Base-by-base conservation (phyloP, 106 monocot genomes). In the Ottelia alismoides region DNA sequence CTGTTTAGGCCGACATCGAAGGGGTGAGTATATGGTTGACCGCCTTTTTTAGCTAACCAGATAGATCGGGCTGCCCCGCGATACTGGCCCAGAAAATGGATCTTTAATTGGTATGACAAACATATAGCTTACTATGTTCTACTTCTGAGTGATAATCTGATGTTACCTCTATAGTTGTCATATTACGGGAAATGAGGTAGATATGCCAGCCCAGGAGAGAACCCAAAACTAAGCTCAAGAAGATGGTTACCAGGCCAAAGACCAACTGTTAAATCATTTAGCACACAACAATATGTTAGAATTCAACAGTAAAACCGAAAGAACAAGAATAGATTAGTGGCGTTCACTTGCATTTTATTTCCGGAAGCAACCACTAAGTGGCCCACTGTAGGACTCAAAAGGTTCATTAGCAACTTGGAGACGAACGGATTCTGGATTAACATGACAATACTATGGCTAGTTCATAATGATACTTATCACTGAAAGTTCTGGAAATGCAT, bases 111-210 rank as follows among this genome's bases (percentile, higher is more conserved):
- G 25, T 18, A 47, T 14, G 3, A 60, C 52, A 48, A 46, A 3
- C 49, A 55, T 17, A 18, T 32, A 16, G 27, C n/a, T 3, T 25
- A 27, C 0, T 22, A 43, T 0, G 28, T 14, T 28, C 60, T 55
- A n/a, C 52, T 48, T 10, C 46, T 31, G 12, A 20, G 3, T 5
- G 23, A n/a, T 40, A 54, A 51, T 5, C 59, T 22, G 20, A 27
- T 51, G 51, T 50, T 3, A 76, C 85, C 80, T 85, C 85, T 67
- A 85, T 85, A 20, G 85, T 85, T 29, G 80, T 80, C 64, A 76
- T 61, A 65, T 85, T 85, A 28, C 67, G 69, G 31, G 69, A 43
- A 28, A 76, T 56, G 45, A 85, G 80, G 62, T 80, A 80, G 31
- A 85, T 66, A 58, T 85, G 80, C 85, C 85, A 85, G 56, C 55